These are phyloP conservation scores for Graphiopsis chlorocephala DNA, from an alignment of 2,329 filamentous ascomycete genomes.

Conservation along the genomic window DNA sequence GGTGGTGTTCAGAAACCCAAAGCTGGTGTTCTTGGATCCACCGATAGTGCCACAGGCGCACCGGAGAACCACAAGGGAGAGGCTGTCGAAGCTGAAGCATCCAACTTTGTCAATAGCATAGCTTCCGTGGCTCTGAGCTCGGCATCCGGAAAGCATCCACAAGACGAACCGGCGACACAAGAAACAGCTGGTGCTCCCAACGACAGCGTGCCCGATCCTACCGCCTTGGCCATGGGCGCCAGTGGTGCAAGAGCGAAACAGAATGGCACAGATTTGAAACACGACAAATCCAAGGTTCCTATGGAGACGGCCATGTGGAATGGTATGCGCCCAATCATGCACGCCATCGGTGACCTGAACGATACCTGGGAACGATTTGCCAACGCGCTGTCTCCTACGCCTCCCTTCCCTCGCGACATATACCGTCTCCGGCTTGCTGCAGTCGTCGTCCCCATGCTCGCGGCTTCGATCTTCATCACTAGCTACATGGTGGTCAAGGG, in stretches of 20 bases:
- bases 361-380: constrained; percentile 64
- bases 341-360: constrained; percentile 56
- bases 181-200: constrained; percentile 43
- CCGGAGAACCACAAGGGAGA: constrained; percentile 81
- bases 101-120: constrained; percentile 73
- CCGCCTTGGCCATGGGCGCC: constrained; percentile 52
- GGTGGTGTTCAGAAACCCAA: constrained; percentile 76
- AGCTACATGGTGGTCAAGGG: constrained; percentile 59
- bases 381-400: constrained; percentile 52
- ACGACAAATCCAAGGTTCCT: constrained; percentile 76
- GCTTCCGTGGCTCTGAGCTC: constrained; percentile 70
- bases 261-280: constrained; percentile 51
- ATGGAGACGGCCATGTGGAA: constrained; percentile 75
- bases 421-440: constrained; percentile 47
- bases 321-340: constrained; percentile 72
- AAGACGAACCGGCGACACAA: constrained; percentile 58
- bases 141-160: constrained; percentile 73
- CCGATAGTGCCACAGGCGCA: constrained; percentile 75
- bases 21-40: constrained; percentile 71
- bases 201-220: constrained; percentile 59
- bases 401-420: constrained; percentile 46
- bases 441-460: constrained; percentile 44
- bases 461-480: constrained; percentile 44
- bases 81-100: constrained; percentile 78
- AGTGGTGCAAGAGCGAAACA: constrained; percentile 55